Evolutionary conservation across 2,329 filamentous ascomycete species (phyloP), one percentile per base, ranked within the genome.

Genomic region (Epichloe sibirici): DNA sequence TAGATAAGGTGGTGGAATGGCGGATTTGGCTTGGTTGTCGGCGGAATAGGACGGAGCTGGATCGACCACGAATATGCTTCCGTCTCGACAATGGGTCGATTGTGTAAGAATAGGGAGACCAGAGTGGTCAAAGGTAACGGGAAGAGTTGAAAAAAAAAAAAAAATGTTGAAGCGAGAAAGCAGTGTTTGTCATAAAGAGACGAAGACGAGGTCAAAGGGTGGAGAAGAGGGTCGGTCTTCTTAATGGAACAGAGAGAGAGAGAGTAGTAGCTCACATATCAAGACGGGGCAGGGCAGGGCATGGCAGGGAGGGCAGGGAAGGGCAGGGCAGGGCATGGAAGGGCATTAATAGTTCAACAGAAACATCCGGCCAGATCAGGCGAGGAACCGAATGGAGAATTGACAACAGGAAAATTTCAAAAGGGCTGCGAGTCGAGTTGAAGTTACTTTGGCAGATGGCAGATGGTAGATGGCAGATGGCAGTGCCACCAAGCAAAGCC

Each of bases 311-410:
- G 11, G 34, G 34, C 11, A 12, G 34, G 34, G 34, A 3, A 51
- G 49, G 51, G 45, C 51, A 17, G 17, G 17, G 17, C 17, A 21
- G 17, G 17, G 17, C 17, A 21, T 21, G 17, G 17, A 21, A 53
- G 46, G 49, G 51, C 45, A 49, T 53, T 53, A 49, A 49, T 53
- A 49, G 31, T 45, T 21, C 5, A 50, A 50, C 8, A 44, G 40
- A 47, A 51, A 39, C 49, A 15, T 31, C 21, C 49, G 43, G 23
- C 44, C 25, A 44, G 39, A 23, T 21, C 15, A 40, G 42, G 38
- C 38, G 35, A 52, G 35, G 35, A 47, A 46, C 13, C 35, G 37
- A 25, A 34, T 42, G 35, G 37, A 35, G 44, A 47, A 42, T 43
- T 51, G 45, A 45, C 51, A 42, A 45, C 31, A 52, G 23, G 25